These are phyloP conservation scores for Pisolithus microcarpus DNA, from an alignment of 768 basidiomycete genomes.

Conservation along the genomic window DNA sequence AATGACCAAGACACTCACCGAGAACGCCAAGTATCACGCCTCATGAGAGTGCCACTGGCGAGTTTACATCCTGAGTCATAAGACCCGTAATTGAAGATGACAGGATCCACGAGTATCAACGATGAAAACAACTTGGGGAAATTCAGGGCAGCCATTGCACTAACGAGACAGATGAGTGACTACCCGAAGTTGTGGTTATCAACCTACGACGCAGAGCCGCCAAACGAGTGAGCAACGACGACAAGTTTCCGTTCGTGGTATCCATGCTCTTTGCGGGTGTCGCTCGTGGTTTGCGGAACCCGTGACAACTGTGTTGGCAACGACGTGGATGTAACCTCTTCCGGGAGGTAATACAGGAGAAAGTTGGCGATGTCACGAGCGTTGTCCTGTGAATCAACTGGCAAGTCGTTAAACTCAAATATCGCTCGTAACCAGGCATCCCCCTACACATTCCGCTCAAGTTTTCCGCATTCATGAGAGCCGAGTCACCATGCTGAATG, in stretches of 20 bases:
- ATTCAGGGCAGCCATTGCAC: slow-evolving; percentile 55
- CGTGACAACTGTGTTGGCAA: slow-evolving; percentile 52
- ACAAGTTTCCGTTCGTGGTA: slow-evolving; percentile 51
- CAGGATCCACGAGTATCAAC: slow-evolving; percentile 73
- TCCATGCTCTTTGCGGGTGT: slow-evolving; percentile 40
- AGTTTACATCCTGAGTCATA: not conserved
- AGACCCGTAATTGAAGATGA: slow-evolving; percentile 36
- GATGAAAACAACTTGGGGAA: slow-evolving; percentile 63
- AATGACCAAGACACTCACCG: slow-evolving; percentile 31
- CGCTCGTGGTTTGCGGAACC: slow-evolving; percentile 35
- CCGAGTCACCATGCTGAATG: slow-evolving; percentile 82
- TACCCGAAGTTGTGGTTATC: not conserved
- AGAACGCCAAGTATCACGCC: slow-evolving; percentile 60
- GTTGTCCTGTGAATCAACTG: slow-evolving; percentile 76
- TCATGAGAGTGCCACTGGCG: slow-evolving; percentile 41
- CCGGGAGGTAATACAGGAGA: slow-evolving; percentile 59
- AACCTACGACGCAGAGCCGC: slow-evolving; percentile 69
- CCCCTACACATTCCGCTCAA: slow-evolving; percentile 55
- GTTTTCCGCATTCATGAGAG: slow-evolving; percentile 52
- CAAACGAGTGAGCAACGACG: slow-evolving; percentile 77
- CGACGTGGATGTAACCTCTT: slow-evolving; percentile 18
- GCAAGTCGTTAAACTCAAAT: not conserved
- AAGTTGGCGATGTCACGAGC: slow-evolving; percentile 75
- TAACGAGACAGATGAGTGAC: slow-evolving; percentile 19
- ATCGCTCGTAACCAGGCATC: not conserved